Evolutionary conservation across 371 early-diverging fungal species (phyloP).

Genomic region (Haplosporangium sp.): DNA sequence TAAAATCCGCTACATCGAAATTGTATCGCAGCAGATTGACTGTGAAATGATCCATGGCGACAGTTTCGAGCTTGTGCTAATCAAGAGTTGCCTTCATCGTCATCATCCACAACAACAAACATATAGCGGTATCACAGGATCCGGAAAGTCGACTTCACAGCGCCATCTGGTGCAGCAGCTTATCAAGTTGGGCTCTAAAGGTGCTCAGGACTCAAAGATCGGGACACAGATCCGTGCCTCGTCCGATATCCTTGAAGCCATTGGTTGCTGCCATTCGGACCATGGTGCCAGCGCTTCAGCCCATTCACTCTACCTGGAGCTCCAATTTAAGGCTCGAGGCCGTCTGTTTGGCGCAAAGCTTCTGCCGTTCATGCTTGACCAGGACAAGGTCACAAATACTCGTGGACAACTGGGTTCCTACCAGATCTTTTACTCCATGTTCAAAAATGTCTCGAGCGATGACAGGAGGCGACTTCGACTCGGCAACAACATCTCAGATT

Average conservation of each 20-base stretch:
- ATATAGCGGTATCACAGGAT: slow-evolving; percentile 75
- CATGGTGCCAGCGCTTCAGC: slow-evolving; percentile 74
- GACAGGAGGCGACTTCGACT: slow-evolving; percentile 72
- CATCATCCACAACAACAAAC: background rate
- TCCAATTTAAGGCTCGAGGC: slow-evolving; percentile 84
- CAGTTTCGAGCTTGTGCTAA: too few species aligned
- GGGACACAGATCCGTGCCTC: slow-evolving; percentile 67
- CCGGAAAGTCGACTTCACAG: slow-evolving; percentile 81
- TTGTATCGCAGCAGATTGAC: too few species aligned
- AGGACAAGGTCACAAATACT: slow-evolving; percentile 69
- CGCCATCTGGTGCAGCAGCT: slow-evolving; percentile 74
- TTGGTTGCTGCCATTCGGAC: slow-evolving; percentile 71
- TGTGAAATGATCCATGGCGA: too few species aligned
- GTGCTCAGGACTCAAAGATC: slow-evolving; percentile 67
- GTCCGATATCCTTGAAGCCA: slow-evolving; percentile 70
- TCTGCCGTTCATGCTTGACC: slow-evolving; percentile 86
- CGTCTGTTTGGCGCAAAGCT: slow-evolving; percentile 81
- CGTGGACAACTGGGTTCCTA: slow-evolving; percentile 79
- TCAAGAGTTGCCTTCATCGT: too few species aligned
- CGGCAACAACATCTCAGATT: slow-evolving; percentile 65
- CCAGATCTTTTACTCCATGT: slow-evolving; percentile 87
- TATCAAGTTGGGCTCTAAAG: slow-evolving; percentile 62
- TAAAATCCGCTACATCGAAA: too few species aligned
- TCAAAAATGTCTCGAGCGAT: slow-evolving; percentile 66
- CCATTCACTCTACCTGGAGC: slow-evolving; percentile 79